Base-by-base conservation (phyloP, 2,329 filamentous ascomycete species). In the Talaromyces sp. region DNA sequence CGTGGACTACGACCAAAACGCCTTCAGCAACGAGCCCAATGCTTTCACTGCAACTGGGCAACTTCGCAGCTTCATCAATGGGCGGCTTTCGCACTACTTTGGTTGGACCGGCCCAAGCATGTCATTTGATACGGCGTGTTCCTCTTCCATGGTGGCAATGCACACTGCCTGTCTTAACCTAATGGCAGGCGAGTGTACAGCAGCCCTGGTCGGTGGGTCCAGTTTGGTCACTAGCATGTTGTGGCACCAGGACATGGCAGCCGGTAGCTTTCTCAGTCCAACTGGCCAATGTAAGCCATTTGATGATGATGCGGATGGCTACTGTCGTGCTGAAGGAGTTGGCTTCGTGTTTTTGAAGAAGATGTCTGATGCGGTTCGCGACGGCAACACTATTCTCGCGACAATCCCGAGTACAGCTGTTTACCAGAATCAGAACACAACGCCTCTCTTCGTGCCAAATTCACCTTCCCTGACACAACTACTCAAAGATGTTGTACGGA, bases 231-330 rank as follows among this genome's bases (percentile, higher is more conserved):
- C 63, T 6, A 65, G 56, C 44, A 64, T 67, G 1, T 29, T 63
- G n/a, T 61, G 39, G 55, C 62, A 53, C 32, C 61, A 64, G 24
- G 62, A 59, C 16, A 52, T 79, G 2, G 69, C 63, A 4, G 66
- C 59, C 0, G 77, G 68, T 1, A 63, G 63, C 1, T 79, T 81
- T 52, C 57, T 81, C 0, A 78, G 73, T 24, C 68, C 69, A 0
- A 77, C 73, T 1, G 80, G 80, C 0, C 66, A 72, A 13, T 82
- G 79, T 50, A 78, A 78, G 45, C 68, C 77, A 3, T 81, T 79
- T 51, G 77, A 80, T 44, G 77, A 81, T 60, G 80, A 80, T 1
- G 82, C 81, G 7, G 42, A 45, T n/a, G 42, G 42, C 2, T 45
- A 45, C 57, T 80, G 78, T 49, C 75, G 80, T 6, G 77, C 69